Evolutionary conservation across 2,329 filamentous ascomycete genomes (phyloP).

Genomic region (Karstenula rhodostoma): DNA sequence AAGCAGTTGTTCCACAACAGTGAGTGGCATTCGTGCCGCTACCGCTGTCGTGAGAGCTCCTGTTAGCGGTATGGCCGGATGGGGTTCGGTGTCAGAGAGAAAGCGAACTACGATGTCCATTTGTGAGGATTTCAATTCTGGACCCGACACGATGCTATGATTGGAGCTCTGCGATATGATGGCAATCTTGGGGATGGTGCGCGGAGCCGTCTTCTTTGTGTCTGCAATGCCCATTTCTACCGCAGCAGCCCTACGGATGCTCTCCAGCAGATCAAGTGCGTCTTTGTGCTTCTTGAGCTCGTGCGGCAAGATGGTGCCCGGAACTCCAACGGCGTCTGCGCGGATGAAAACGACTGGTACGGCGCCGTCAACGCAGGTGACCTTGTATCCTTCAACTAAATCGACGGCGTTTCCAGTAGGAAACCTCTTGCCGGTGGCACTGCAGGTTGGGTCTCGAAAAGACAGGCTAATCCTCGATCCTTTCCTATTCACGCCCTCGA

Average conservation of each 20-base stretch:
- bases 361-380: constrained; percentile 69
- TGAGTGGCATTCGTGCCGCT: constrained; percentile 48
- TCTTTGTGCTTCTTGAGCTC: constrained; percentile 60
- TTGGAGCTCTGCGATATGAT: constrained; percentile 57
- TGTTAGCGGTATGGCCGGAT: constrained; percentile 55
- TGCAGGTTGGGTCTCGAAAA: constrained; percentile 69
- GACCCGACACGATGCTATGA: constrained; percentile 50
- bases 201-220: constrained; percentile 55
- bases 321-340: constrained; percentile 61
- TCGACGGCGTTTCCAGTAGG: constrained; percentile 67
- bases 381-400: constrained; percentile 57
- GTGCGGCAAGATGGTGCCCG: constrained; percentile 62
- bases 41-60: constrained; percentile 54
- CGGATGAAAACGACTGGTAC: constrained; percentile 71
- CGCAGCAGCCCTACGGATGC: constrained; percentile 65
- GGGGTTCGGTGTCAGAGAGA: constrained; percentile 55
- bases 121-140: constrained; percentile 42
- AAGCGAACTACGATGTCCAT: constrained; percentile 54
- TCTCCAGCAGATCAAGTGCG: constrained; percentile 62
- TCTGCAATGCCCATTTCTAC: constrained; percentile 67
- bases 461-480: constrained; percentile 66
- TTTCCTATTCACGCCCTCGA: constrained; percentile 70
- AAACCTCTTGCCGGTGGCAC: constrained; percentile 68
- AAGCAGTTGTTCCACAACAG: constrained; percentile 45
- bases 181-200: constrained; percentile 71